Base-by-base conservation (phyloP, 805 yeast genomes). In the Grigorovia humatica region DNA sequence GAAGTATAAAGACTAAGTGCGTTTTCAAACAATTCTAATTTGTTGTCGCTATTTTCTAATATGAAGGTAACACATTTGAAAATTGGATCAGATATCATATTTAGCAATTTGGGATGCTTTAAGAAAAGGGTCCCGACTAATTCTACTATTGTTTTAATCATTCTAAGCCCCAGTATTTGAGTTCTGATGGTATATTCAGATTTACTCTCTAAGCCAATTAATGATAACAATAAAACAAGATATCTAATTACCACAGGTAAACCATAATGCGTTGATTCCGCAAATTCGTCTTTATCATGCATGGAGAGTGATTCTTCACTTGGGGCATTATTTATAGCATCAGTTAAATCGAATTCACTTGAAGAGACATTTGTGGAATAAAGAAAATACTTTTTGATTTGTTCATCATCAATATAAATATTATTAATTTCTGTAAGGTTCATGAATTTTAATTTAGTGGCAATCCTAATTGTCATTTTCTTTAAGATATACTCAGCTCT, bases 401-500 rank as follows among this genome's bases (percentile, higher is more conserved):
- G 51, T 48, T 62, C 68, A 32, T 55, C 60, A 49, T 54, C 56
- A 15, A 55, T 56, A 48, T 55, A 56, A 42, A 52, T 55, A 49
- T 55, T 57, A 42, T 47, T 50, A 27, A 43, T 44, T 9, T 19
- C 48, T 47, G 51, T 17, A 12, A 54, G 50, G 48, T 56, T 53
- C 18, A 54, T 43, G 53, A 76, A 75, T n/a, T 75, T 74, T 48
- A 90, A 69, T 54, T 80, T 81, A 43, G 74, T 68, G 65, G 89
- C 89, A 8, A 89, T 75, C 50, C 78, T 74, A 41, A 81, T 76
- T 0, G 95, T 82, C 48, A 89, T 82, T 2, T 81, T 70, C 42
- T 79, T 73, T 74, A 89, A 76, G 0, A 95, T 78, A 72, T 84
- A 78, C 62, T 90, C 96, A 0, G 98, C 97, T 1, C 95, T 84